Percentiles rank a stretch among this genome's conserved stretches.
These are phyloP conservation scores for Flaveria brownii DNA, from an alignment of 129 eudicot genomes.

Conservation along the genomic window DNA sequence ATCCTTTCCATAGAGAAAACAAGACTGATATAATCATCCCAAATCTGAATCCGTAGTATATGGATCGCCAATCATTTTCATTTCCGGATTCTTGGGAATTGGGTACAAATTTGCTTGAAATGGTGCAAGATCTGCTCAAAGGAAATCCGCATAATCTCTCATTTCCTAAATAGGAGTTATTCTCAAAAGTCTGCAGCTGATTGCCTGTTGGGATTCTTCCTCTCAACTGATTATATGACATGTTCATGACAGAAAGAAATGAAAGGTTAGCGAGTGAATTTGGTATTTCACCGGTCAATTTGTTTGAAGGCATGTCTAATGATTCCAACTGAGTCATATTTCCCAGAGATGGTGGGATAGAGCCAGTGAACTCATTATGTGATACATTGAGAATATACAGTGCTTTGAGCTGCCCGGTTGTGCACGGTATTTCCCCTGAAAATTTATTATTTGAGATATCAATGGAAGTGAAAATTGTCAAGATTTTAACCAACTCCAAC, in stretches of 20 bases:
- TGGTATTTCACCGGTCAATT: constrained; percentile 52
- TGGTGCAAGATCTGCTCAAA: constrained; percentile 32
- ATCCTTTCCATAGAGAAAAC: constrained; percentile 33
- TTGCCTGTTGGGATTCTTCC: constrained; percentile 46
- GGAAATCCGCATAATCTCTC: constrained; percentile 54
- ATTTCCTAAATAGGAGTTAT: constrained; percentile 48
- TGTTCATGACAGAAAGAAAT: constrained; percentile 44
- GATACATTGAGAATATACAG: constrained; percentile 53
- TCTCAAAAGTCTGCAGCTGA: constrained; percentile 48
- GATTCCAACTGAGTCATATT: constrained; percentile 49
- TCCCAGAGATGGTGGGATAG: constrained; percentile 50
- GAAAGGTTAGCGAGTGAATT: constrained; percentile 32
- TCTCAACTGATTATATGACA: constrained; percentile 50
- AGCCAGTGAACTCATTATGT: constrained; percentile 47
- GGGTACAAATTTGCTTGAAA: neutral
- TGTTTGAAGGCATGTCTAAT: constrained; percentile 58
- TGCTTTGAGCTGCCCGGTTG: constrained; percentile 42
- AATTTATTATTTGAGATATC: constrained; percentile 55
- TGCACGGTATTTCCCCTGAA: constrained; percentile 47
- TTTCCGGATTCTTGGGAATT: neutral
- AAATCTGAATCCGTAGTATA: constrained; percentile 49
- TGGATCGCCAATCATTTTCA: constrained; percentile 49
- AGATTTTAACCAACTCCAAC: constrained; percentile 45
- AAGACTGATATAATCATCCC: constrained; percentile 44
- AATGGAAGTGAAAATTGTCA: constrained; percentile 50